Base-by-base conservation (phyloP, 768 basidiomycete genomes). In the Hortiboletus flavorubellus region DNA sequence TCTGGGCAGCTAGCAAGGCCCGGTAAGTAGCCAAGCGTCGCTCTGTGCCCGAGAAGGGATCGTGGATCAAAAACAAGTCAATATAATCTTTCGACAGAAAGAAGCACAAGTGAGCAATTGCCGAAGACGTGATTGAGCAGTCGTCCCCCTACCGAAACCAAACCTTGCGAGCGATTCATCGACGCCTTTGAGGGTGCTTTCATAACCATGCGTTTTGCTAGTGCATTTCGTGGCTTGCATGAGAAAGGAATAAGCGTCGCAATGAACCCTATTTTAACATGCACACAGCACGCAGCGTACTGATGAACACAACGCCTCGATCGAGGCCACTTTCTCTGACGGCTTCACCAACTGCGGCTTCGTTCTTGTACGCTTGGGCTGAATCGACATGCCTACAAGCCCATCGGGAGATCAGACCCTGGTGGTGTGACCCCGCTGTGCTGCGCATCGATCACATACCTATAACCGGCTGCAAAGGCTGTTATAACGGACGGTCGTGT, bases 61-160 rank as follows among this genome's bases (percentile, higher is more conserved):
- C 84, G 59, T 93, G 90, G 30, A 93, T 88, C 39, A 93, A 76
- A 70, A 86, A 91, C 26, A 92, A 76, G 69, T 92, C 90, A 35
- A 87, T 73, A 63, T 86, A 85, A 31, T 78, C 82, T 85, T 51
- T 34, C 26, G 39, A 54, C 46, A 15, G 30, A 11, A 23, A 9
- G 31, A 42, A 29, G 15, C 33, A 53, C 21, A 34, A 44, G 35
- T 55, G 29, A 64, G 54, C 21, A 21, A 21, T 39, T 47, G 23
- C 44, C 46, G 40, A 61, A 58, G 42, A 38, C 34, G 38, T 58
- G 35, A 64, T 52, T 1, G 6, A 46, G 29, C 2, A 33, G 8
- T n/a, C 21, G 5, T 8, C 37, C 11, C 46, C 80, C 34, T 62
- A 87, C 89, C 82, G 38, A 86, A 77, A 31, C 78, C 73, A 58